Evolutionary conservation across 768 basidiomycete species (phyloP).

Genomic region (Mycena latifolia): DNA sequence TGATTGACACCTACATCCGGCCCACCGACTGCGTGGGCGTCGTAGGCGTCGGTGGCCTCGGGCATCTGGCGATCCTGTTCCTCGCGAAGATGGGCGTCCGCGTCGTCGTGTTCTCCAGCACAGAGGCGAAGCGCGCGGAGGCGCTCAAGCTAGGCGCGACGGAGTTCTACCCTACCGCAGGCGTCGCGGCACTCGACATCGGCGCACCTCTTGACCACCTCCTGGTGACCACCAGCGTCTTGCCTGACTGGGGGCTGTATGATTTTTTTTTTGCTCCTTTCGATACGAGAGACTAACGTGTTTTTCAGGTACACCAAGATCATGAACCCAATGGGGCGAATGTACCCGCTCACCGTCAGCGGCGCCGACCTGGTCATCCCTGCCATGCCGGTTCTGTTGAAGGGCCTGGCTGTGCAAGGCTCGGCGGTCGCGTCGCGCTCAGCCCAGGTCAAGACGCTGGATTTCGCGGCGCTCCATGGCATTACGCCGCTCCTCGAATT

Average conservation of each 20-base stretch:
- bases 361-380: slow-evolving; percentile 7
- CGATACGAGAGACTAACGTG: neutral
- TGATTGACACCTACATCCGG: slow-evolving; percentile 36
- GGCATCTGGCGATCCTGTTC: slow-evolving; percentile 54
- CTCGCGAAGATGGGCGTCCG: slow-evolving; percentile 54
- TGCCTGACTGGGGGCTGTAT: slow-evolving; percentile 15
- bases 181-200: slow-evolving; percentile 40
- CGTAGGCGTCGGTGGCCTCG: slow-evolving; percentile 51
- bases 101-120: slow-evolving; percentile 50
- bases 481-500: slow-evolving; percentile 45
- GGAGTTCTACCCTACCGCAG: slow-evolving; percentile 49
- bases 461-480: slow-evolving; percentile 46
- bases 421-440: slow-evolving; percentile 29
- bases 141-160: slow-evolving; percentile 46
- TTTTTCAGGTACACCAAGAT: slow-evolving; percentile 10
- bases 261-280: neutral
- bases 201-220: slow-evolving; percentile 44
- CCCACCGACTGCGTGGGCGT: slow-evolving; percentile 49
- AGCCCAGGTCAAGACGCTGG: slow-evolving; percentile 40
- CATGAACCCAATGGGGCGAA: slow-evolving; percentile 9
- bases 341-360: slow-evolving; percentile 21
- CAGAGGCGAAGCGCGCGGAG: slow-evolving; percentile 47
- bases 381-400: slow-evolving; percentile 14
- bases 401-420: slow-evolving; percentile 23
- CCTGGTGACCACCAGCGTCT: slow-evolving; percentile 42